Conservation (phyloP, 371 early-diverging fungal genomes). For the Rhizopus stolonifer region DNA sequence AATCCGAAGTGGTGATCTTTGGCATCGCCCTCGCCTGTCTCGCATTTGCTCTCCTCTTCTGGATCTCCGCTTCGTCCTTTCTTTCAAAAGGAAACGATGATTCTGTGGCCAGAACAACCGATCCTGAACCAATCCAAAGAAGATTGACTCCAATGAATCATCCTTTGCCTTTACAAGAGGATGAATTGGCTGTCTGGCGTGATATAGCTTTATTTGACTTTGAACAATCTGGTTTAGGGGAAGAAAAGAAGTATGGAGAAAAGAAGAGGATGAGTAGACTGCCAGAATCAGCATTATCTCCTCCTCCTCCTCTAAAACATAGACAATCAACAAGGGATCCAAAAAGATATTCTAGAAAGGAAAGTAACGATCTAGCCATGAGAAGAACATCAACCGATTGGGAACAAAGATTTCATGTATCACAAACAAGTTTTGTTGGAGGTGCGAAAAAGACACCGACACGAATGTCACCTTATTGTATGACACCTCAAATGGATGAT, state of each 20-base stretch:
- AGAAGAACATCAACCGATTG: slow-evolving; percentile 12
- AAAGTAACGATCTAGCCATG: slow-evolving; percentile 14
- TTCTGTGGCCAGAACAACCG: not conserved
- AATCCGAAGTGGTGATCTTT: slow-evolving; percentile 30
- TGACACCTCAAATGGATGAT: slow-evolving; percentile 18
- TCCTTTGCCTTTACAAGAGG: slow-evolving; percentile 9
- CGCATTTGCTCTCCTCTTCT: slow-evolving; percentile 19
- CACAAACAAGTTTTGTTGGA: not conserved
- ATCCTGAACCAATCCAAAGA: not conserved
- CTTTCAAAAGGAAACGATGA: not conserved
- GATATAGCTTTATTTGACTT: slow-evolving; percentile 17
- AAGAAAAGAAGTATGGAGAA: slow-evolving; percentile 6
- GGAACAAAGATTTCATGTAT: not conserved
- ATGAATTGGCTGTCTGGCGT: slow-evolving; percentile 20
- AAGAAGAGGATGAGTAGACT: not conserved
- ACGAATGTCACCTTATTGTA: slow-evolving; percentile 12
- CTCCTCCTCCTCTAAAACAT: not conserved
- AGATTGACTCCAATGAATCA: too few relatives aligned
- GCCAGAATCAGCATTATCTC: too few relatives aligned
- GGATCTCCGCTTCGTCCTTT: slow-evolving; percentile 15
- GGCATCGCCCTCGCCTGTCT: slow-evolving; percentile 21
- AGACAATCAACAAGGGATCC: not conserved
- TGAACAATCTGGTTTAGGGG: not conserved
- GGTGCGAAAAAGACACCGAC: slow-evolving; percentile 19
- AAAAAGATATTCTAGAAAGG: slow-evolving; percentile 12